These are phyloP conservation scores for Starmerella vitae DNA, from an alignment of 805 yeast genomes.

Conservation along the genomic window DNA sequence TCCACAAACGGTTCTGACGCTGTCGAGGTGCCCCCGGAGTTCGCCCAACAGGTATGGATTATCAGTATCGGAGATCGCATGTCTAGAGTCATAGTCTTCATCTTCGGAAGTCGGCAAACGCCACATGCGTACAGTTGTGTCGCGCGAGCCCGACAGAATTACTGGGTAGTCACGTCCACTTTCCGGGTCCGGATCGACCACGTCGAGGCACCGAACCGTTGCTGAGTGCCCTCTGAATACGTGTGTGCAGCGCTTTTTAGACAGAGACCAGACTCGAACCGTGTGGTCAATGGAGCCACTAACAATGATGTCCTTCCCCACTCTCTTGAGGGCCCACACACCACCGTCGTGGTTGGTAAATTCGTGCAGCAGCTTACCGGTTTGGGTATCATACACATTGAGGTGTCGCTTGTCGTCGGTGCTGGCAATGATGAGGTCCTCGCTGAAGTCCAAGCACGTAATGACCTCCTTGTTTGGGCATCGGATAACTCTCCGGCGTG, in stretches of 20 bases:
- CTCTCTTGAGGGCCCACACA: conserved; percentile 92
- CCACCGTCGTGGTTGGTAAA: conserved; percentile 92
- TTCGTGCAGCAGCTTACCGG: conserved; percentile 50
- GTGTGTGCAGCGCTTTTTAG: conserved; percentile 76
- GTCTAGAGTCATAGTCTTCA: conserved; percentile 23
- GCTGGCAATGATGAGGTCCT: conserved; percentile 79
- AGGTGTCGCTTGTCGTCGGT: conserved; percentile 69
- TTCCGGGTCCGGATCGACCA: conserved; percentile 46
- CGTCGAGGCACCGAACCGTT: conserved; percentile 83
- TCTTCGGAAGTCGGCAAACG: conserved; percentile 41
- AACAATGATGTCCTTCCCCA: conserved; percentile 57
- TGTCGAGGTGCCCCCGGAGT: conserved; percentile 59
- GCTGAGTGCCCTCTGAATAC: conserved; percentile 85
- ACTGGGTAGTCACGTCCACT: conserved; percentile 50
- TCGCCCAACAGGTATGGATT: conserved; percentile 54
- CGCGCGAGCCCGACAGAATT: conserved; percentile 80
- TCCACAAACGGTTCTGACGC: conserved; percentile 81
- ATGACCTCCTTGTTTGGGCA: conserved; percentile 45
- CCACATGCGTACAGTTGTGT: conserved; percentile 75
- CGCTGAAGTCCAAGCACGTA: conserved; percentile 88
- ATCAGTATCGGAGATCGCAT: conserved; percentile 10
- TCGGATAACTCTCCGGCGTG: conserved; percentile 50
- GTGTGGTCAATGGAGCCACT: conserved; percentile 93
- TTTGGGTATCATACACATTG: conserved; percentile 61
- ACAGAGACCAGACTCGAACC: conserved; percentile 85